Percentiles rank a stretch among this genome's conserved stretches.
phyloP scores from a whole-genome alignment of 768 basidiomycete genomes.

The Stropharia rugosoannulata region DNA sequence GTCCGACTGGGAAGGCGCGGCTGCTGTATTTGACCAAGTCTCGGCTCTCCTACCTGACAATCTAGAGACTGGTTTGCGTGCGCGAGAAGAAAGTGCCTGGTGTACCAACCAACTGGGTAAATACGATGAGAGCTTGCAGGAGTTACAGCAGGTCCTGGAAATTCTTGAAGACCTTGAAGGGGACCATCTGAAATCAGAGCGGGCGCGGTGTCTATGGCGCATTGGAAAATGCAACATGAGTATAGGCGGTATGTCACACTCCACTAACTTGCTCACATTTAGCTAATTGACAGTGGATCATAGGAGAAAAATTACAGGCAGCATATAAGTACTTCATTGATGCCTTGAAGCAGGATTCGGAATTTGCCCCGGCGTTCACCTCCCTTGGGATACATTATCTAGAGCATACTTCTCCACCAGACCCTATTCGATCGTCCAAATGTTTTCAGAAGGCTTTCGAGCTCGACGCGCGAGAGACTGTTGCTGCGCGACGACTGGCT shows the following conservation, averaged over 20 bases:
- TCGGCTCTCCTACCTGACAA: slow-evolving; percentile 44
- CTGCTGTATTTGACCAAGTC: slow-evolving; percentile 59
- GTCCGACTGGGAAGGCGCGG: slow-evolving; percentile 69
- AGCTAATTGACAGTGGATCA: background rate
- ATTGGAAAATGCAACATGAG: slow-evolving; percentile 78
- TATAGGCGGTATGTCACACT: slow-evolving; percentile 53
- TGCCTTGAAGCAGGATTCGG: slow-evolving; percentile 70
- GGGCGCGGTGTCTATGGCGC: slow-evolving; percentile 83
- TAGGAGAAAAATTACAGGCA: slow-evolving; percentile 53
- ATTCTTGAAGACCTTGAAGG: slow-evolving; percentile 44
- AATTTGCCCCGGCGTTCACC: slow-evolving; percentile 90
- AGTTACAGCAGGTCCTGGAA: slow-evolving; percentile 47
- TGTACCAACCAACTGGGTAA: slow-evolving; percentile 60
- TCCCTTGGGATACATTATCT: slow-evolving; percentile 90
- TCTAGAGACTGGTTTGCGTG: slow-evolving; percentile 51
- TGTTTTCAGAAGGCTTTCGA: slow-evolving; percentile 99
- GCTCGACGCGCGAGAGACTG: slow-evolving; percentile 84
- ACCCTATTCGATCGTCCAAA: slow-evolving; percentile 84
- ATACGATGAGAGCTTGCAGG: slow-evolving; percentile 42
- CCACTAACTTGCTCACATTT: no score
- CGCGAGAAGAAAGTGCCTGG: slow-evolving; percentile 86
- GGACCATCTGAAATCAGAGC: slow-evolving; percentile 51
- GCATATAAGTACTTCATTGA: slow-evolving; percentile 80
- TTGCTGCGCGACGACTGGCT: slow-evolving; percentile 82
- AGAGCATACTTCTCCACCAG: slow-evolving; percentile 67